These are phyloP conservation scores for Eucalyptus erythrocorys DNA, from an alignment of 345 rosid species.

Conservation along the genomic window DNA sequence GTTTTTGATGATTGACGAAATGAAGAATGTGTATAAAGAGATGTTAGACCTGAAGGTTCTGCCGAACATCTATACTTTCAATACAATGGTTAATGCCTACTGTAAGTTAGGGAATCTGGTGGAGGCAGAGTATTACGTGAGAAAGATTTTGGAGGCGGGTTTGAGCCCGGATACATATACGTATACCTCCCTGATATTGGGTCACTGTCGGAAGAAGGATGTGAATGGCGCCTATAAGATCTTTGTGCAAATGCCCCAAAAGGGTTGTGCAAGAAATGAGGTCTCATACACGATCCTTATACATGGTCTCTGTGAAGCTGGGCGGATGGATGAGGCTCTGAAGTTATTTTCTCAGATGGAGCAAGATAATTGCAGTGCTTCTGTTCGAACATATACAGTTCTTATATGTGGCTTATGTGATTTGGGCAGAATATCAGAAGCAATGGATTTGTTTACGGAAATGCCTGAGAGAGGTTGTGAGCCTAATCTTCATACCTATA, in stretches of 20 bases:
- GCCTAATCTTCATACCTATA: conserved; percentile 70
- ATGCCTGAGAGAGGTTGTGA: conserved; percentile 56
- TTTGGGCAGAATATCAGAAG: conserved; percentile 43
- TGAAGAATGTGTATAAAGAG: conserved; percentile 37
- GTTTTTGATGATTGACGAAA: conserved; percentile 48
- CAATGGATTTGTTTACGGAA: conserved; percentile 35
- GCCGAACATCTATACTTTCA: conserved; percentile 49
- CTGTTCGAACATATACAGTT: conserved; percentile 74
- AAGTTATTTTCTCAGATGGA: conserved; percentile 48
- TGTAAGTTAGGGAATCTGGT: conserved; percentile 57
- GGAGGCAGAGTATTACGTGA: conserved; percentile 40
- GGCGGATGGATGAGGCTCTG: conserved; percentile 59
- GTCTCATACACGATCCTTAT: conserved; percentile 70
- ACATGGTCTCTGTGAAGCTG: conserved; percentile 68
- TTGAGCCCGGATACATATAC: conserved; percentile 58
- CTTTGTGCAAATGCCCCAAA: conserved; percentile 43
- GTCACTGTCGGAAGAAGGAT: conserved; percentile 63
- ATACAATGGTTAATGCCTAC: conserved; percentile 65
- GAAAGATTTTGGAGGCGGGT: conserved; percentile 53
- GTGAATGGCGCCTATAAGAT: conserved; percentile 49
- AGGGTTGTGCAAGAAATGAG: conserved; percentile 61
- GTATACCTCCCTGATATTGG: conserved; percentile 68
- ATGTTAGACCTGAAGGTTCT: conserved; percentile 34
- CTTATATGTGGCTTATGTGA: conserved; percentile 50
- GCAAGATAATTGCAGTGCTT: conserved; percentile 50